These are phyloP conservation scores for Nitzschia sp. DNA, from an alignment of 108 stramenopile species.

Conservation along the genomic window DNA sequence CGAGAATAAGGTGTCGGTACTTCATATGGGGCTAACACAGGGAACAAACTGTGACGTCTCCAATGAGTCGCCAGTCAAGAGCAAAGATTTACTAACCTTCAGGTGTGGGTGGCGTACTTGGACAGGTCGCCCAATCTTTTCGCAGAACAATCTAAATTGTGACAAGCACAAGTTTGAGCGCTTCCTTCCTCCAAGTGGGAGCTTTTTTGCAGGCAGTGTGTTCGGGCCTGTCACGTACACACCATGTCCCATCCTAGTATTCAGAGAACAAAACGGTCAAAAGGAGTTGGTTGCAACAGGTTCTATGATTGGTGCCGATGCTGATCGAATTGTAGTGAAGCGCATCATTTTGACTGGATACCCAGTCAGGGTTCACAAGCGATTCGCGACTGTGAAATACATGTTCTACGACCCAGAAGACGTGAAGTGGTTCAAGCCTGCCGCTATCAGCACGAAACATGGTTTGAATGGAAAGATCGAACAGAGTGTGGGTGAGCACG, in stretches of 20 bases:
- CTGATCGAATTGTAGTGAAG: conserved; percentile 96
- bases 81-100: conserved; percentile 90
- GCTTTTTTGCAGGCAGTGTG: conserved; percentile 87
- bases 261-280: conserved; percentile 57
- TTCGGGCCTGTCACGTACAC: conserved; percentile 95
- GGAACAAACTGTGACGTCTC: conserved; percentile 46
- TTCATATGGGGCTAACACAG: conserved; percentile 93
- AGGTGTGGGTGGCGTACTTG: conserved; percentile 94
- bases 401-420: conserved; percentile 99
- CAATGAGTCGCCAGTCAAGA: conserved; percentile 70
- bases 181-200: conserved; percentile 86
- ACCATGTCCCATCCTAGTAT: conserved; percentile 85
- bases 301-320: conserved; percentile 90
- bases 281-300: conserved; percentile 89
- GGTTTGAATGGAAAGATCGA: conserved; percentile 95
- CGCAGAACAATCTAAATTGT: conserved; percentile 93
- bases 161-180: conserved; percentile 99
- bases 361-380: conserved; percentile 95
- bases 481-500: conserved; percentile 97
- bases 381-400: conserved; percentile 95
- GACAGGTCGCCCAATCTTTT: conserved; percentile 90
- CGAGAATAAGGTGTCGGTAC: conserved; percentile 92
- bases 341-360: conserved; percentile 95
- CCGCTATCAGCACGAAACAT: conserved; percentile 93
- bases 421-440: conserved; percentile 98